Percentiles rank a stretch among this genome's conserved stretches.
Conservation (phyloP, 345 rosid species). For the Leavenworthia alabamica region DNA sequence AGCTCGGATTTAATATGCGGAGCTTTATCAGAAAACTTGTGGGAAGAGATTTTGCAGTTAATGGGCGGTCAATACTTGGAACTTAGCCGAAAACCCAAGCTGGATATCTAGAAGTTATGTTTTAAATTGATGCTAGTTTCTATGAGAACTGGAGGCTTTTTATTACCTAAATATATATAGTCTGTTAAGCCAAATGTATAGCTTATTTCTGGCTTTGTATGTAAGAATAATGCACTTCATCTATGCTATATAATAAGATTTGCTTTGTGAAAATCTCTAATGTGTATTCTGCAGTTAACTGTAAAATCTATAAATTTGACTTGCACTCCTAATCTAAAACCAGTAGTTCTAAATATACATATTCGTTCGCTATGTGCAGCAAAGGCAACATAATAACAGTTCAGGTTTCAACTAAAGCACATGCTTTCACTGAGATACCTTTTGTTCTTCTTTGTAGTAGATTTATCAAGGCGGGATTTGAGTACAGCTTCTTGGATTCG, state of each 20-base stretch:
- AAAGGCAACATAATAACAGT: too few relatives aligned
- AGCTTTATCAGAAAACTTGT: slow-evolving; percentile 50
- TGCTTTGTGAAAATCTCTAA: slow-evolving; percentile 19
- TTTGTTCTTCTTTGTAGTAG: too few relatives aligned
- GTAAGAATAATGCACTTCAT: slow-evolving; percentile 13
- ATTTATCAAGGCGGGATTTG: slow-evolving; percentile 58
- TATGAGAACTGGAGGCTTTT: background rate
- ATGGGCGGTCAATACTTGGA: slow-evolving; percentile 91
- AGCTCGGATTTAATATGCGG: slow-evolving; percentile 67
- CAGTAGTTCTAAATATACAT: slow-evolving; percentile 22
- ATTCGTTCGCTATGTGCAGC: slow-evolving; percentile 23
- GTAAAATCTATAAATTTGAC: slow-evolving; percentile 16
- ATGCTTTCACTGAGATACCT: too few relatives aligned
- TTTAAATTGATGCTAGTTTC: slow-evolving; percentile 1
- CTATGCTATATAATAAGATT: slow-evolving; percentile 5
- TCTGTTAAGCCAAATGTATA: slow-evolving; percentile 54
- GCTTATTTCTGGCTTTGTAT: slow-evolving; percentile 28
- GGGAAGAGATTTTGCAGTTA: slow-evolving; percentile 89
- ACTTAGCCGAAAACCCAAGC: slow-evolving; percentile 82
- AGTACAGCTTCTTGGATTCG: slow-evolving; percentile 89
- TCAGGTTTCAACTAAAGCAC: too few relatives aligned
- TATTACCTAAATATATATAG: background rate
- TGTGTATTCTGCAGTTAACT: slow-evolving; percentile 6
- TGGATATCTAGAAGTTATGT: slow-evolving; percentile 45
- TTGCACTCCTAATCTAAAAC: slow-evolving; percentile 12